Percentiles rank a stretch among this genome's conserved stretches.
Evolutionary conservation across 352 stramenopile genomes (phyloP).

Genomic region (Globisporangium cystogenes): DNA sequence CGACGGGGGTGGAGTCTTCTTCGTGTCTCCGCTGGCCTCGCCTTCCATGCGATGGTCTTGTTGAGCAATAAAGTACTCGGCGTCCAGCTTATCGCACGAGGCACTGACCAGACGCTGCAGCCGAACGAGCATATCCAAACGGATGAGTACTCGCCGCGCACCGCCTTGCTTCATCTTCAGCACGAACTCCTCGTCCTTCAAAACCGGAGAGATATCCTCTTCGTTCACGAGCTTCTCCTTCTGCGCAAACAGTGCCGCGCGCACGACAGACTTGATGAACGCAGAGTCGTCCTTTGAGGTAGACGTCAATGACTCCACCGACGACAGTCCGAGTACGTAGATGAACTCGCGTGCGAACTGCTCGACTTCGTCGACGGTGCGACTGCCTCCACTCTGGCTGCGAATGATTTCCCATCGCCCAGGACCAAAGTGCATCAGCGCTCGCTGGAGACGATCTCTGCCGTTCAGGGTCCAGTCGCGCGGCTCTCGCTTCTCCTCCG

Average conservation of each 20-base stretch:
- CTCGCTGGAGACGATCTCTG: slow-evolving; percentile 75
- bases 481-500: slow-evolving; percentile 58
- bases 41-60: slow-evolving; percentile 12
- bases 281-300: slow-evolving; percentile 75
- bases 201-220: slow-evolving; percentile 59
- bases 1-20: slow-evolving; percentile 12
- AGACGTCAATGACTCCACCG: slow-evolving; percentile 30
- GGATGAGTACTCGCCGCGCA: slow-evolving; percentile 75
- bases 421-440: slow-evolving; percentile 86
- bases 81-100: slow-evolving; percentile 59
- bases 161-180: slow-evolving; percentile 82
- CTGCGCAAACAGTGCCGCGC: slow-evolving; percentile 52
- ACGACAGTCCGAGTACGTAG: slow-evolving; percentile 78
- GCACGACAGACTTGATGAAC: slow-evolving; percentile 81
- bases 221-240: slow-evolving; percentile 70
- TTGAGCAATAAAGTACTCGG: slow-evolving; percentile 23
- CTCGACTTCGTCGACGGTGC: slow-evolving; percentile 78
- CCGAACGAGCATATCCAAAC: slow-evolving; percentile 81
- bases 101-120: slow-evolving; percentile 55
- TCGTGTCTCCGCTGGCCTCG: slow-evolving; percentile 1
- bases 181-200: slow-evolving; percentile 88
- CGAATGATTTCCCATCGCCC: slow-evolving; percentile 86
- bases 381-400: slow-evolving; percentile 83
- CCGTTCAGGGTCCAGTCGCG: slow-evolving; percentile 87
- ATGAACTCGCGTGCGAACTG: slow-evolving; percentile 84